These are phyloP conservation scores for Pseudognaphalium luteoalbum DNA, from an alignment of 129 eudicot genomes.

Conservation along the genomic window DNA sequence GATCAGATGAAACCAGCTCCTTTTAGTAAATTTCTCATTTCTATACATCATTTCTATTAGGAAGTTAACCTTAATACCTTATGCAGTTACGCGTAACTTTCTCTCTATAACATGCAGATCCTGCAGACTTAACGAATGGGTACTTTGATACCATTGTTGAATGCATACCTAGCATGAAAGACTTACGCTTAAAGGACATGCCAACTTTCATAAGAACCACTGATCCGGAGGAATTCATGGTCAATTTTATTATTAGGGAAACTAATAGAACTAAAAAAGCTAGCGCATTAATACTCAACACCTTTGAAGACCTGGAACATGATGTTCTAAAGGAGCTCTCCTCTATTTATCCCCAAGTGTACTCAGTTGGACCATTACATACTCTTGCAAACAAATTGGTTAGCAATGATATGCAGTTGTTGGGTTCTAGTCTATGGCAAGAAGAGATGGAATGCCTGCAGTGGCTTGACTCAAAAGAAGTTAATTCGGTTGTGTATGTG, in stretches of 20 bases:
- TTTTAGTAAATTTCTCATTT: not conserved
- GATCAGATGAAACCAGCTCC: not conserved
- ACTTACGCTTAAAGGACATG: not conserved
- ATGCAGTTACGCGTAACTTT: not conserved
- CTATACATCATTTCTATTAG: not conserved
- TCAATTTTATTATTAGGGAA: slow-evolving; percentile 19
- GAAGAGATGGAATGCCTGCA: slow-evolving; percentile 22
- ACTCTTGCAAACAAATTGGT: not conserved
- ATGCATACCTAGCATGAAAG: slow-evolving; percentile 1
- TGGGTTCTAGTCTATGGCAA: slow-evolving; percentile 26
- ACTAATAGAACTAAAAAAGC: slow-evolving; percentile 13
- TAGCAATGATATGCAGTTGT: not conserved
- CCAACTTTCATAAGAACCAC: slow-evolving; percentile 18
- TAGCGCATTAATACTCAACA: slow-evolving; percentile 21
- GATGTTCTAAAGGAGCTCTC: slow-evolving; percentile 27
- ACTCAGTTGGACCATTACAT: slow-evolving; percentile 24
- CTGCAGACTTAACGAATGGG: not conserved
- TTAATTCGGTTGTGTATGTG: slow-evolving; percentile 17
- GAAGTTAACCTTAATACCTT: not conserved
- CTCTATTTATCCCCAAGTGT: slow-evolving; percentile 3
- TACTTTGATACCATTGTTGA: not conserved
- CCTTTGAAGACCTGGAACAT: slow-evolving; percentile 27
- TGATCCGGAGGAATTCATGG: slow-evolving; percentile 9
- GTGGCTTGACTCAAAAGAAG: slow-evolving; percentile 25
- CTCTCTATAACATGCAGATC: not conserved